Conservation (phyloP, 164 flowering plant species). For the Liriodendron chinense region DNA sequence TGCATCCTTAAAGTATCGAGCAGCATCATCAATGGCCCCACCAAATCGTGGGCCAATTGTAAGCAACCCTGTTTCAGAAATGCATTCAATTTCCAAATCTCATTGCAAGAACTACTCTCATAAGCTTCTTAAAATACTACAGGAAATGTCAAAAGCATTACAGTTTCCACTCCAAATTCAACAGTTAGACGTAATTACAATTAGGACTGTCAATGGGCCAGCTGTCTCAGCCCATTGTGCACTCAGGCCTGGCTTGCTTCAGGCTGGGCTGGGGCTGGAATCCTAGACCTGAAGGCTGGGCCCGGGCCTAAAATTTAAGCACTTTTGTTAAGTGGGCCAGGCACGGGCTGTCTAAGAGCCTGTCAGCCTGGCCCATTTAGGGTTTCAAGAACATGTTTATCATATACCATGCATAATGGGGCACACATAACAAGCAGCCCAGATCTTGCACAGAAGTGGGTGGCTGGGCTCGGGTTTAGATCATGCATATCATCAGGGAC, state of each 20-base stretch:
- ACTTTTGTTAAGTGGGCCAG: too few species aligned
- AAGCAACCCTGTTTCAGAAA: conserved; percentile 68
- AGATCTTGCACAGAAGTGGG: neutral
- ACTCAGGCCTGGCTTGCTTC: too few species aligned
- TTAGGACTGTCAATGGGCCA: neutral
- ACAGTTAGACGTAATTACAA: neutral
- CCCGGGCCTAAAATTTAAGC: neutral
- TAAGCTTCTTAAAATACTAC: neutral
- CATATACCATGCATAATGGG: neutral
- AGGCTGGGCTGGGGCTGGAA: too few species aligned
- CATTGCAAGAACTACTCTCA: too few species aligned
- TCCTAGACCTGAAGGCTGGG: too few species aligned
- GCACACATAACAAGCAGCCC: neutral
- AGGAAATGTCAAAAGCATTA: neutral
- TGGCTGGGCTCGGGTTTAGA: neutral
- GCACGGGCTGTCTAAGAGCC: too few species aligned
- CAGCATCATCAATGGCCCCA: conserved; percentile 99
- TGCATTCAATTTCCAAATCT: neutral
- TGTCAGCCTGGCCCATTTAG: neutral
- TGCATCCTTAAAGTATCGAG: conserved; percentile 96
- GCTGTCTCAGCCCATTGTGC: neutral
- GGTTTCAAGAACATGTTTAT: neutral
- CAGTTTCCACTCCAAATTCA: neutral
- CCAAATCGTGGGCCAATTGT: conserved; percentile 99
- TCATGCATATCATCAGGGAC: neutral